Conservation (phyloP, 306 rosid genomes). For the Ceratonia siliqua region DNA sequence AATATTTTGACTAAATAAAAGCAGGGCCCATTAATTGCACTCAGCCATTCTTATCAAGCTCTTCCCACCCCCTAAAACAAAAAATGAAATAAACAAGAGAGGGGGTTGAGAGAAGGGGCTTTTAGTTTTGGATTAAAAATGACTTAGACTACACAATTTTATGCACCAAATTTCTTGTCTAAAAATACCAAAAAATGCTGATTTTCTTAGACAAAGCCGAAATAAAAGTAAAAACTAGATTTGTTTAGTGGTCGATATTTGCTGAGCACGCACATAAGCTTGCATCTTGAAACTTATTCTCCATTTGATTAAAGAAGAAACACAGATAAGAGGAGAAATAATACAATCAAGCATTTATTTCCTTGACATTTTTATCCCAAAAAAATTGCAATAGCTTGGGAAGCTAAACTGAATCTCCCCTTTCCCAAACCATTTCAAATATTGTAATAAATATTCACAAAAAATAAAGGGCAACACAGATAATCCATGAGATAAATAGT, state of each 20-base stretch:
- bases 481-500: neutral
- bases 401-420: neutral
- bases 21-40: neutral
- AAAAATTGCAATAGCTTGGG: neutral
- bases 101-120: neutral
- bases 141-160: neutral
- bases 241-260: neutral
- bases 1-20: conserved; percentile 3
- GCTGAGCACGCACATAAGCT: neutral
- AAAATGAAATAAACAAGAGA: neutral
- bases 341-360: neutral
- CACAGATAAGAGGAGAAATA: neutral
- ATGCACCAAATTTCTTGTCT: neutral
- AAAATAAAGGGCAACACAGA: conserved; percentile 8
- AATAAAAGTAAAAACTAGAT: neutral
- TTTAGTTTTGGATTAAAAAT: neutral
- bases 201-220: neutral
- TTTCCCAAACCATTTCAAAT: neutral
- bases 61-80: neutral
- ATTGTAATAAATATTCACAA: neutral
- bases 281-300: neutral
- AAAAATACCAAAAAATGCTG: neutral
- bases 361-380: conserved; percentile 6
- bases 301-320: neutral
- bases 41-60: neutral